Evolutionary conservation across 2,329 filamentous ascomycete genomes (phyloP), one percentile per base, ranked within the genome.

Genomic region (Pseudocercospora macadamiae): DNA sequence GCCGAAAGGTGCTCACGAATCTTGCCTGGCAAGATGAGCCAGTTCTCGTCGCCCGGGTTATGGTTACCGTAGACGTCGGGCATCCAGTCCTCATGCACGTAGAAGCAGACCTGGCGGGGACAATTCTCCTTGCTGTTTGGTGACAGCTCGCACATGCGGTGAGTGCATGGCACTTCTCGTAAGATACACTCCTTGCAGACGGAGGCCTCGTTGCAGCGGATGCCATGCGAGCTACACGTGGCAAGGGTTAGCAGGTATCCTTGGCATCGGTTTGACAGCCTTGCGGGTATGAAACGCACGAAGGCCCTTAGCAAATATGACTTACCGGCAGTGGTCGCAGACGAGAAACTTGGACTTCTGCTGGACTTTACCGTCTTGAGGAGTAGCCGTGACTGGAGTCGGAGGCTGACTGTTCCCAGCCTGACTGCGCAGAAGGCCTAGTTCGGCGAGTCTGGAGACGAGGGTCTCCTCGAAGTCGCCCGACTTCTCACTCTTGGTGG

Each of bases 201-300:
- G n/a, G 60, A 55, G n/a, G 60, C 62, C 51, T 64, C 62, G 55
- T 64, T 64, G 54, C 60, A 64, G 39, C 55, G 57, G 48, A 64
- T 51, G 51, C 60, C 55, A 52, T 63, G 61, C n/a, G 61, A 52
- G 39, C 61, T 58, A 21, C 34, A 36, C 37, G 51, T 53, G 30
- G 37, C 30, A 51, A 34, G 26, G 26, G 44, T 55, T 39, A 55
- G 44, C 45, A 49, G 30, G 26, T 14, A 37, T 30, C 14, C 34
- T 1, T 21, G 16, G n/a, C 21, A 54, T 23, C 12, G 48, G 37
- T 25, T 26, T 19, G 30, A 36, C 18, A 18, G 21, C 42, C 42
- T 47, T 47, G 28, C 25, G 30, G 26, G 10, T 16, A 49, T 49
- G 47, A 30, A 49, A 49, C 47, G 47, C 28, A 8, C 18, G 23